These are phyloP conservation scores for Begonia loranthoides DNA, from an alignment of 306 rosid species.

Conservation along the genomic window DNA sequence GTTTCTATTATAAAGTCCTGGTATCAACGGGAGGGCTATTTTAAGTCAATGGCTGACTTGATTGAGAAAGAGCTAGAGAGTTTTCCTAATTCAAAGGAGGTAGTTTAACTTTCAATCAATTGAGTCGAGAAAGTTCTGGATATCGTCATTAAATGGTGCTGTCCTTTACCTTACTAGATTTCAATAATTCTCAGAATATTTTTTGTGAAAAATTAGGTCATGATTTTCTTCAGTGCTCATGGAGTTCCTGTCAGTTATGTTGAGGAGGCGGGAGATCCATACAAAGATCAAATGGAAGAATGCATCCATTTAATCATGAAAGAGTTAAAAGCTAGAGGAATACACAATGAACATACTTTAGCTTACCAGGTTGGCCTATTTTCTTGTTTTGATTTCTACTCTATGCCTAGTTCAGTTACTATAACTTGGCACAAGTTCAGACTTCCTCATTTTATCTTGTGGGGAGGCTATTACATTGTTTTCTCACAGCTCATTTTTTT, in stretches of 20 bases:
- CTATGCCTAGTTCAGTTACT: too few species aligned
- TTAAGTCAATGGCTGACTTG: conserved; percentile 89
- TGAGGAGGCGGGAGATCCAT: conserved; percentile 94
- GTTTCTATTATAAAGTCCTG: conserved; percentile 89
- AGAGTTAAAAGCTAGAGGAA: conserved; percentile 90
- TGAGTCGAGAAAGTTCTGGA: conserved; percentile 2
- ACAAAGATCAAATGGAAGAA: conserved; percentile 95
- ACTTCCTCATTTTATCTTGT: not conserved
- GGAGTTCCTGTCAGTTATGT: conserved; percentile 96
- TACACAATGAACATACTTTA: conserved; percentile 72
- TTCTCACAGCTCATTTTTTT: conserved; percentile 3
- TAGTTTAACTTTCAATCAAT: conserved; percentile 17
- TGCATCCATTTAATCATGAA: conserved; percentile 83
- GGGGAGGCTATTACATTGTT: not conserved
- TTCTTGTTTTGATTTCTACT: too few species aligned
- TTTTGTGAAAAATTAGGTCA: conserved; percentile 30
- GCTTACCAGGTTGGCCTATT: conserved; percentile 67
- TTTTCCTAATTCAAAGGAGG: conserved; percentile 64
- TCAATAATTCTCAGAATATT: not conserved
- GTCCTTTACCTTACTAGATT: not conserved
- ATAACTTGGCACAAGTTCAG: not conserved
- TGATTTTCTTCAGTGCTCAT: conserved; percentile 96
- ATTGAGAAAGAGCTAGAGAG: conserved; percentile 63
- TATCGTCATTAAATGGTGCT: too few species aligned
- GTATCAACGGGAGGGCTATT: conserved; percentile 86